Evolutionary conservation across 768 basidiomycete genomes (phyloP).

Genomic region (Mrakia blollopis): DNA sequence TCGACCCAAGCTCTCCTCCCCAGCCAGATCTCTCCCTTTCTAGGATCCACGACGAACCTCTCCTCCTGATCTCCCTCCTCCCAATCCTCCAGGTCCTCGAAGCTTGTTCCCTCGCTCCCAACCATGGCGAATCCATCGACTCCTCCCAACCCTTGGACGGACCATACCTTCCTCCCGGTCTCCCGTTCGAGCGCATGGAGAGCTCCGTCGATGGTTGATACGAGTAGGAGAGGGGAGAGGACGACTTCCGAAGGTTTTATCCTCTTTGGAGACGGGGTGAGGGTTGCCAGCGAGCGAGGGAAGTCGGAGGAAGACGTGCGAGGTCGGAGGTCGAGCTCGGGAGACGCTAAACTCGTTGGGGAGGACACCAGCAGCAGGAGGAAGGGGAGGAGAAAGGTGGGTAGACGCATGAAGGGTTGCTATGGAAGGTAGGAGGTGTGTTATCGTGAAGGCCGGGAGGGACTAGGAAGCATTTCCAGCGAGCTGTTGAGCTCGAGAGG

Average conservation of each 20-base stretch:
- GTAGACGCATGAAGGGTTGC: not conserved
- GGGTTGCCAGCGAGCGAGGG: not conserved
- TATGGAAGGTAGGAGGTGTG: not conserved
- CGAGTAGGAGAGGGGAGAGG: slow-evolving; percentile 55
- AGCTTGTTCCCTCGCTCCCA: slow-evolving; percentile 27
- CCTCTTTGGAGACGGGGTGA: not conserved
- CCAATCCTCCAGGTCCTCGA: slow-evolving; percentile 53
- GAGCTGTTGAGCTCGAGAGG: slow-evolving; percentile 12
- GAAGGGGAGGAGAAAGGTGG: not conserved
- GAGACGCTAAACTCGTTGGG: not conserved
- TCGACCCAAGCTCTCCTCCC: not conserved
- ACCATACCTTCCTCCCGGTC: slow-evolving; percentile 79
- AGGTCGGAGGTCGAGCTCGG: slow-evolving; percentile 21
- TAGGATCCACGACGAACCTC: slow-evolving; percentile 24
- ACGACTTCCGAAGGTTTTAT: slow-evolving; percentile 11
- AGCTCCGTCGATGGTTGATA: slow-evolving; percentile 89
- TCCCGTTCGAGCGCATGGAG: slow-evolving; percentile 89
- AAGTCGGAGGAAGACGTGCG: slow-evolving; percentile 7
- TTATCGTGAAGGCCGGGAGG: not conserved
- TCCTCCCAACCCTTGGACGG: slow-evolving; percentile 54
- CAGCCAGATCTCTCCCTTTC: slow-evolving; percentile 21
- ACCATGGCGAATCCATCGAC: slow-evolving; percentile 39
- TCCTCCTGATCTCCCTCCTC: slow-evolving; percentile 36
- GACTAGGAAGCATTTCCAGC: not conserved
- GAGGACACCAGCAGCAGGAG: not conserved